Evolutionary conservation across 1,139 yeast species (phyloP).

Genomic region (Blastobotrys capitulatus): DNA sequence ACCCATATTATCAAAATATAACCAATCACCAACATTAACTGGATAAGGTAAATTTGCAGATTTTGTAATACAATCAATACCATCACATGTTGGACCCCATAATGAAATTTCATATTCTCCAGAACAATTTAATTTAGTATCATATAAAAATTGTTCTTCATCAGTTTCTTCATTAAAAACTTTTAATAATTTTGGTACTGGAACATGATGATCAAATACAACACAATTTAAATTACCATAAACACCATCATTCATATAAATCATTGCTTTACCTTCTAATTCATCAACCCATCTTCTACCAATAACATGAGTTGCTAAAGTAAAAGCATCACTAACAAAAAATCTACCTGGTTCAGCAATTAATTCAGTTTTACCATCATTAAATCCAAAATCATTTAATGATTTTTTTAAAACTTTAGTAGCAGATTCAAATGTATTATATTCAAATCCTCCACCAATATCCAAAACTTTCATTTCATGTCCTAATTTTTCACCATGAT

Average conservation of each 20-base stretch:
- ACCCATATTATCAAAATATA: constrained; percentile 77
- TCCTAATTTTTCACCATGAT: constrained; percentile 42
- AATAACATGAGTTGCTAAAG: constrained; percentile 77
- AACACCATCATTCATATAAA: constrained; percentile 91
- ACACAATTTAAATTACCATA: constrained; percentile 95
- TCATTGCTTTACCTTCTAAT: constrained; percentile 36
- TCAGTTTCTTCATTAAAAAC: constrained; percentile 39
- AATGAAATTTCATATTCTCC: constrained; percentile 46
- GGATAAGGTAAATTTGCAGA: constrained; percentile 50
- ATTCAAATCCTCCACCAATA: constrained; percentile 92
- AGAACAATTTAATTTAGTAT: constrained; percentile 16
- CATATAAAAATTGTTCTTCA: constrained; percentile 13
- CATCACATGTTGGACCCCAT: constrained; percentile 99
- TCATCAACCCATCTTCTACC: constrained; percentile 56
- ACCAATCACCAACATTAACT: constrained; percentile 85
- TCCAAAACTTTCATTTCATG: constrained; percentile 53
- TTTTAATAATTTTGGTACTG: constrained; percentile 61
- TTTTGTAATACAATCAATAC: constrained; percentile 75
- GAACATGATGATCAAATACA: constrained; percentile 84
- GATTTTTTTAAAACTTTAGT: constrained; percentile 54
- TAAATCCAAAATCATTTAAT: constrained; percentile 55
- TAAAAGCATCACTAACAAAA: constrained; percentile 80
- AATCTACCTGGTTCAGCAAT: constrained; percentile 96
- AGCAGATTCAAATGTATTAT: constrained; percentile 57
- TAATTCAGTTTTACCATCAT: constrained; percentile 40